phyloP scores from a whole-genome alignment of 2,329 filamentous ascomycete species.

The Exophiala spinifera region DNA sequence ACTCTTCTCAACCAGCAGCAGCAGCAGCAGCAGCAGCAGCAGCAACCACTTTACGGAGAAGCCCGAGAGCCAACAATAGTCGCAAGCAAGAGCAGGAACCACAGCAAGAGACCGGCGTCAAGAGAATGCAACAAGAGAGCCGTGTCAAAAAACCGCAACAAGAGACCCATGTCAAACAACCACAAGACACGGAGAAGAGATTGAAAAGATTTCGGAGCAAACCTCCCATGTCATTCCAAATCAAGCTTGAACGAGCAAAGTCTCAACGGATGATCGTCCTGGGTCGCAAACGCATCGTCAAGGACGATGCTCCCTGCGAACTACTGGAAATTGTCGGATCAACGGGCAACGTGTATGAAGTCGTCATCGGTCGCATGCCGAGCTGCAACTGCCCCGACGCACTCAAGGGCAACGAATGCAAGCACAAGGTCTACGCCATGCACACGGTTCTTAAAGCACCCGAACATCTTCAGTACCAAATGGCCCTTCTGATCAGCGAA shows the following conservation, averaged over 20 bases:
- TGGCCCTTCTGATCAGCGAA: slow-evolving; percentile 59
- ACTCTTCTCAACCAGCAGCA: not conserved
- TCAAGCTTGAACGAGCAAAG: slow-evolving; percentile 48
- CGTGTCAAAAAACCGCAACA: too few relatives aligned
- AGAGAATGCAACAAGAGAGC: too few relatives aligned
- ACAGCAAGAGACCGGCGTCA: too few relatives aligned
- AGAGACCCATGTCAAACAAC: too few relatives aligned
- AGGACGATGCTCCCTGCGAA: slow-evolving; percentile 47
- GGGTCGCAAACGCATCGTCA: slow-evolving; percentile 46
- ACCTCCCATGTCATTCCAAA: slow-evolving; percentile 46
- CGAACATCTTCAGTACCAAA: slow-evolving; percentile 56
- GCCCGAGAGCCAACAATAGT: not conserved
- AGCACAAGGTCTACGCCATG: slow-evolving; percentile 49
- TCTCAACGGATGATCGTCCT: slow-evolving; percentile 58
- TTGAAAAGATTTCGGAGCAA: slow-evolving; percentile 40
- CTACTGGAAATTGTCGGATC: slow-evolving; percentile 57
- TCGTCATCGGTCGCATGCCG: slow-evolving; percentile 52
- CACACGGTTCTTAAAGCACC: slow-evolving; percentile 57
- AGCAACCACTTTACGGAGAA: not conserved
- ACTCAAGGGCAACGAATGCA: slow-evolving; percentile 58
- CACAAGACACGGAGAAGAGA: slow-evolving; percentile 38
- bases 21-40: not conserved
- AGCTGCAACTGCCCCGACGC: slow-evolving; percentile 56
- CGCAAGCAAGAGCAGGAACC: slow-evolving; percentile 3
- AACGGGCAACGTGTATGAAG: slow-evolving; percentile 60